Percentiles rank a stretch among this genome's conserved stretches.
Evolutionary conservation across 345 rosid genomes (phyloP).

Genomic region (Jatropha curcas): DNA sequence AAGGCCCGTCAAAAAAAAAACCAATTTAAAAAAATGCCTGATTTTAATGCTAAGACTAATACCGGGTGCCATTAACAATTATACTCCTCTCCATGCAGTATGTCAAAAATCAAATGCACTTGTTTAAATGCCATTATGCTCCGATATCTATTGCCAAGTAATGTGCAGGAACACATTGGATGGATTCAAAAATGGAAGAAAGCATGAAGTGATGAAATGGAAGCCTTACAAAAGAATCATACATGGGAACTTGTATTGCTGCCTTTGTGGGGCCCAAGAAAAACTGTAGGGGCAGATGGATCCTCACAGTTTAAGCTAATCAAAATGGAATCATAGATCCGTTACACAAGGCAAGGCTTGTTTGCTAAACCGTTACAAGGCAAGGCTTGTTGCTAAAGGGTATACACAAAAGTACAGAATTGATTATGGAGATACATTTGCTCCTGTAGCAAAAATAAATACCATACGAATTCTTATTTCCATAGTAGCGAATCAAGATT

Average conservation of each 20-base stretch:
- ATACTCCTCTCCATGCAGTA: background rate
- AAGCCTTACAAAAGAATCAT: background rate
- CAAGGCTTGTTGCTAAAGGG: background rate
- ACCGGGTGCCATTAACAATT: background rate
- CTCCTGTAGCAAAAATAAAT: background rate
- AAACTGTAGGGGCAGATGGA: background rate
- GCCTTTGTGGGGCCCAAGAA: too few species aligned
- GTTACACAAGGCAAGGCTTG: too few species aligned
- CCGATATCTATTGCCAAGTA: conserved; percentile 1
- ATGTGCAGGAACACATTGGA: background rate
- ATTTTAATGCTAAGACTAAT: background rate
- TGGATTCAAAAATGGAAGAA: background rate
- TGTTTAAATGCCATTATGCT: conserved; percentile 2
- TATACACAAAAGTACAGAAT: background rate
- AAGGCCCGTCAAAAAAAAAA: too few species aligned
- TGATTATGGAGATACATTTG: background rate
- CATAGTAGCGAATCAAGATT: background rate
- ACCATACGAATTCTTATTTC: background rate
- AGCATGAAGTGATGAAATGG: conserved; percentile 4
- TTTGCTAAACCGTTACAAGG: background rate
- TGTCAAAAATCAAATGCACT: background rate
- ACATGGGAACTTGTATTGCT: background rate
- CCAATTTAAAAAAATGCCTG: too few species aligned
- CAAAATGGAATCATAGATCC: background rate
- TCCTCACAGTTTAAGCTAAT: background rate